A percentile compares a stretch with the other conserved stretches of the same genome.
Conservation (phyloP, 768 basidiomycete genomes). For the Crepidotus variabilis region DNA sequence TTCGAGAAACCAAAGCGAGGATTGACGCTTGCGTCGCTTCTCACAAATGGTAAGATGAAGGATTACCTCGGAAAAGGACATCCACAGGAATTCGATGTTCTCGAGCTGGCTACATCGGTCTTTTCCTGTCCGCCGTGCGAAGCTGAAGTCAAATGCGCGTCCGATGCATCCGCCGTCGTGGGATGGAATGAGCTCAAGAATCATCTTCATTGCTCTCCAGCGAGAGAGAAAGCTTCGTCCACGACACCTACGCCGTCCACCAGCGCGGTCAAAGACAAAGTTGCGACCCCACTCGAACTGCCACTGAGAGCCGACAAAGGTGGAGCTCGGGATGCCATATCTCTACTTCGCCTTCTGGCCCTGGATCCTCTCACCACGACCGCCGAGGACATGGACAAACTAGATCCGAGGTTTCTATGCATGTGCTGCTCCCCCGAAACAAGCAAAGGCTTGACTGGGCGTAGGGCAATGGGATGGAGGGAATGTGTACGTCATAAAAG, state of each 20-base stretch:
- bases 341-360: conserved; percentile 2
- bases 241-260: neutral
- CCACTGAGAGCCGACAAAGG: conserved; percentile 9
- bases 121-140: conserved; percentile 9
- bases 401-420: conserved; percentile 9
- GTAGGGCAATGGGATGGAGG: conserved; percentile 9
- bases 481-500: conserved; percentile 4
- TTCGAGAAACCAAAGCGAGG: conserved; percentile 10
- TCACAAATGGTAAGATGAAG: conserved; percentile 8
- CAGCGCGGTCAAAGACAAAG: conserved; percentile 2
- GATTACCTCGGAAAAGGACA: conserved; percentile 8
- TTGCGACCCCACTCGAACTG: neutral
- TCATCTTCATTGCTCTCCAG: conserved; percentile 5
- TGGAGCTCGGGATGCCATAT: conserved; percentile 6
- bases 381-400: conserved; percentile 1
- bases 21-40: conserved; percentile 5
- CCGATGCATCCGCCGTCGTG: conserved; percentile 6
- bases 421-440: conserved; percentile 7
- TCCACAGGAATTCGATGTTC: conserved; percentile 5
- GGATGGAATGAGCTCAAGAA: conserved; percentile 10
- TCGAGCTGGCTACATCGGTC: conserved; percentile 8
- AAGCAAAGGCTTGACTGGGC: conserved; percentile 8
- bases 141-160: conserved; percentile 4
- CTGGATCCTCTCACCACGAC: conserved; percentile 6
- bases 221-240: neutral